phyloP scores from a whole-genome alignment of 352 stramenopile species.

The Pythium vanterpoolii region DNA sequence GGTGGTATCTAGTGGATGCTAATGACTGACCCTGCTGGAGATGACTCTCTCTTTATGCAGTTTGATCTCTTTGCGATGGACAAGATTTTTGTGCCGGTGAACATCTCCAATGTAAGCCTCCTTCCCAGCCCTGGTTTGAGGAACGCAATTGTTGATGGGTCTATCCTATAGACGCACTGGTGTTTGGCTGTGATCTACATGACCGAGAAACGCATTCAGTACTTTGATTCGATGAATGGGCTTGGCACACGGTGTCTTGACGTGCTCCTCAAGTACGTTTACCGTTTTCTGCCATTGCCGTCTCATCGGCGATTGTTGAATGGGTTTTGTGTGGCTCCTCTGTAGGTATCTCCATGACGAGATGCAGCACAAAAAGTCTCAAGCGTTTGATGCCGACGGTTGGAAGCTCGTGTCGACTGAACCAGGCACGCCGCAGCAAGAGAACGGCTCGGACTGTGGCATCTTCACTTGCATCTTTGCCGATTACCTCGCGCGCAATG shows the following conservation, averaged over 20 bases:
- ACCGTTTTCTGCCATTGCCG: too few relatives aligned
- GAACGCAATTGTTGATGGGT: not conserved
- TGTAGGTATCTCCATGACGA: slow-evolving; percentile 80
- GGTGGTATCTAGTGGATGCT: not conserved
- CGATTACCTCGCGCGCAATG: slow-evolving; percentile 67
- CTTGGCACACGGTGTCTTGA: slow-evolving; percentile 67
- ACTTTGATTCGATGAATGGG: slow-evolving; percentile 85
- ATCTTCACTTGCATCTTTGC: slow-evolving; percentile 88
- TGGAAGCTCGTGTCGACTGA: slow-evolving; percentile 67
- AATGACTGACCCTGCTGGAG: not conserved
- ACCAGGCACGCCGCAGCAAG: slow-evolving; percentile 66
- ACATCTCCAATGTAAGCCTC: slow-evolving; percentile 75
- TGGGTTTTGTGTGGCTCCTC: not conserved
- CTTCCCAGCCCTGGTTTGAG: too few relatives aligned
- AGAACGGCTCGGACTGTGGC: slow-evolving; percentile 82
- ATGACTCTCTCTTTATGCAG: slow-evolving; percentile 9
- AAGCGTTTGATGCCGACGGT: slow-evolving; percentile 48
- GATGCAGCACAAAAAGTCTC: slow-evolving; percentile 82
- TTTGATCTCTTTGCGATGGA: slow-evolving; percentile 89
- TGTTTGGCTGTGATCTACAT: slow-evolving; percentile 86
- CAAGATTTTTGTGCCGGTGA: slow-evolving; percentile 86
- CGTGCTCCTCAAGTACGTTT: slow-evolving; percentile 51
- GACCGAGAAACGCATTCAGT: slow-evolving; percentile 87
- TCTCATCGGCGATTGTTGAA: too few relatives aligned
- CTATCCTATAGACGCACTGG: slow-evolving; percentile 69